Percentiles rank a stretch among this genome's conserved stretches.
Evolutionary conservation across 2,329 filamentous ascomycete genomes (phyloP).

Genomic region (Fusarium transvaalense): DNA sequence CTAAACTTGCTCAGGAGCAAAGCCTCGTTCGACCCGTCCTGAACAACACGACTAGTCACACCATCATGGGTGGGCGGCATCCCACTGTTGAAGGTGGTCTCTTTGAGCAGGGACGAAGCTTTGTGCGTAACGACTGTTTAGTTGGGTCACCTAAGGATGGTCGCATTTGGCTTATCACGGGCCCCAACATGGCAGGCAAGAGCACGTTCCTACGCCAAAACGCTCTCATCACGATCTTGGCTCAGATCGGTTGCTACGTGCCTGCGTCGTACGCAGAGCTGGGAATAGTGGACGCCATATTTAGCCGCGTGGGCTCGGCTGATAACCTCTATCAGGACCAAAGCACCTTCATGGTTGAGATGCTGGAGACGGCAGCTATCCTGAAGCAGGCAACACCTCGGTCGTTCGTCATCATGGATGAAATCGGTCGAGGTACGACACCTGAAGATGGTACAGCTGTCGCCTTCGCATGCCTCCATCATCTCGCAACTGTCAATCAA

Average conservation of each 20-base stretch:
- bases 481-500: slow-evolving; percentile 81
- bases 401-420: slow-evolving; percentile 98
- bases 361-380: slow-evolving; percentile 95
- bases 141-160: slow-evolving; percentile 76
- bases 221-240: slow-evolving; percentile 91
- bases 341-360: slow-evolving; percentile 99
- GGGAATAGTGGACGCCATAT: slow-evolving; percentile 95
- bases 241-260: slow-evolving; percentile 92
- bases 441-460: slow-evolving; percentile 92
- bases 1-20: slow-evolving; percentile 80
- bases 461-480: slow-evolving; percentile 87
- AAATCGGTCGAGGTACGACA: slow-evolving; percentile 94
- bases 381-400: slow-evolving; percentile 84
- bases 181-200: slow-evolving; percentile 99
- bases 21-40: slow-evolving; percentile 79
- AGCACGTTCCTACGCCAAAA: slow-evolving; percentile 96
- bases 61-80: slow-evolving; percentile 88
- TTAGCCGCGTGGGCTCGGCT: slow-evolving; percentile 91
- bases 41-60: slow-evolving; percentile 73
- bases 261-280: slow-evolving; percentile 88
- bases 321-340: slow-evolving; percentile 96
- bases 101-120: slow-evolving; percentile 80
- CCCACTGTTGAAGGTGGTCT: slow-evolving; percentile 91
- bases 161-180: slow-evolving; percentile 75
- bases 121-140: slow-evolving; percentile 87